Evolutionary conservation across 768 basidiomycete genomes (phyloP), one percentile per base, ranked within the genome.

Genomic region (Rhodotorula diobovata): DNA sequence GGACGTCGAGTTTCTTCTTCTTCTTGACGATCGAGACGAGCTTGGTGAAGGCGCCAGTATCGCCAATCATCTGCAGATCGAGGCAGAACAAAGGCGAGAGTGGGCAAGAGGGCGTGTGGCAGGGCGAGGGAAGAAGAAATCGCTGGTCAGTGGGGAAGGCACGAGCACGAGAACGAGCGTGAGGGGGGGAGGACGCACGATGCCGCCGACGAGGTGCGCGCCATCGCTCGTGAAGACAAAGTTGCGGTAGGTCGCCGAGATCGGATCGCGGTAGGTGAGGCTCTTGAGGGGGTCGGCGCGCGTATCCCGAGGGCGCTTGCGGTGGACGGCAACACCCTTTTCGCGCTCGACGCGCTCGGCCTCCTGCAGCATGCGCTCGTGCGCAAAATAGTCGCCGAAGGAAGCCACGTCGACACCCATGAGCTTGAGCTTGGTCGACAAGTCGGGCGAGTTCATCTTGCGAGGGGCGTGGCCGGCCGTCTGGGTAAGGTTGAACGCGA

Each of bases 321-420:
- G 37, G 54, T 59, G 50, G 72, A 68, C 63, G 7, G 37, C 46
- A 51, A 71, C 71, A 20, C 69, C 74, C 21, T 77, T 72, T 25
- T 53, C 63, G 3, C 74, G 57, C 35, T 68, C 76, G 4, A 62
- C 66, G 21, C 67, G 55, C 20, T 56, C 66, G 48, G 63, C 65
- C 51, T 60, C 63, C 46, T 70, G 74, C 62, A 70, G 66, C 61
- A 73, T 57, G 73, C 79, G 79, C 64, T 83, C 83, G 76, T 89
- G 88, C 0, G 86, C 86, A 69, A 89, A 89, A 79, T 83, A 89
- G 78, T 90, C 88, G 21, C 89, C 89, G 72, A 89, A 89, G 32
- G 85, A 87, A 28, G 88, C 88, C 16, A 89, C 84, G 54, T 76
- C 69, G 56, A 70, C 68, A n/a, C 75, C 83, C 84, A 86, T 86